Evolutionary conservation across 73 alveolate genomes (phyloP).

Genomic region (Uronychia binucleata): DNA sequence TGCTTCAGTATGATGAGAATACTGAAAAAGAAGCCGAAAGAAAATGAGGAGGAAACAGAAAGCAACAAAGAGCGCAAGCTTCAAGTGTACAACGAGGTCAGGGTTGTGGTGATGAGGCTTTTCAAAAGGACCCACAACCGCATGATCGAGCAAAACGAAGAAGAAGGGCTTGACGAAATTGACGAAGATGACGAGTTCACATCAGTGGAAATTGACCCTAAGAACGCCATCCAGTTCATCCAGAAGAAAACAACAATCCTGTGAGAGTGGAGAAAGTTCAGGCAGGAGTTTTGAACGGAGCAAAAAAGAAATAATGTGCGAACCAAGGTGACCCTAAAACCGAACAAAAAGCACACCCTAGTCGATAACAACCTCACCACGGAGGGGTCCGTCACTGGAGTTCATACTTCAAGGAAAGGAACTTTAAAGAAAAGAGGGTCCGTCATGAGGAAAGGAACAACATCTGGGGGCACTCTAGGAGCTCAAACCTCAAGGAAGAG

Average conservation of each 20-base stretch:
- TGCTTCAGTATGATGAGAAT: neutral
- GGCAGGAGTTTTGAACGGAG: too few species aligned
- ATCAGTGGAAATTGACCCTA: neutral
- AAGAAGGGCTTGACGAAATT: neutral
- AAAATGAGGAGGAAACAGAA: neutral
- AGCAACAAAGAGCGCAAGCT: neutral
- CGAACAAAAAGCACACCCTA: neutral
- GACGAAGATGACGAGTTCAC: conserved; percentile 21
- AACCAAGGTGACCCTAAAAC: neutral
- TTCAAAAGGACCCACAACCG: neutral
- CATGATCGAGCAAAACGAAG: neutral
- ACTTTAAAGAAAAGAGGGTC: neutral
- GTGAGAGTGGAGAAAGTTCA: neutral
- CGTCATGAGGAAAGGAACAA: neutral
- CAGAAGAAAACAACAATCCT: neutral
- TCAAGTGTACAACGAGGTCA: neutral
- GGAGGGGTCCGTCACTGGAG: neutral
- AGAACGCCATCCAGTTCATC: neutral
- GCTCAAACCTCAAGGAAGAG: neutral
- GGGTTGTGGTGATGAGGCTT: neutral
- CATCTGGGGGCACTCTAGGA: neutral
- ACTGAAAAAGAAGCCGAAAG: conserved; percentile 7
- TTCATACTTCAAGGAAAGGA: neutral
- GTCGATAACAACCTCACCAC: neutral
- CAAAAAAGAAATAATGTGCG: too few species aligned